These are phyloP conservation scores for Tagetes erecta DNA, from an alignment of 129 eudicot genomes.

Conservation along the genomic window DNA sequence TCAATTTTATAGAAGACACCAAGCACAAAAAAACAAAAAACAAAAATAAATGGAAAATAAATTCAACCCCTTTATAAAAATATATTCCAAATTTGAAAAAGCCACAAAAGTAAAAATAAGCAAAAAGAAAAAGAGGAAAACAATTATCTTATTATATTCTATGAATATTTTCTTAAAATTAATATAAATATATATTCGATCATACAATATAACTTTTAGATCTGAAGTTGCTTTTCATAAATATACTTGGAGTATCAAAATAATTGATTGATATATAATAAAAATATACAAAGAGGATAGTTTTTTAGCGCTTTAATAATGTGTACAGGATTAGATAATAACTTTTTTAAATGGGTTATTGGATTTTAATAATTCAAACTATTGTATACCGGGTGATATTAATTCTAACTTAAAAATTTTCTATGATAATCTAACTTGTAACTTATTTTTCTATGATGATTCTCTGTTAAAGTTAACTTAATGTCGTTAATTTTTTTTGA, in stretches of 20 bases:
- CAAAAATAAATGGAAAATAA: constrained; percentile 13
- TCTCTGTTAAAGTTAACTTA: too few relatives aligned
- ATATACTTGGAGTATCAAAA: not conserved
- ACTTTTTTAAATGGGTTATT: too few relatives aligned
- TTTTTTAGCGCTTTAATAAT: too few relatives aligned
- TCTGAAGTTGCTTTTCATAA: not conserved
- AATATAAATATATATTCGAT: not conserved
- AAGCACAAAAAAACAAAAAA: not conserved
- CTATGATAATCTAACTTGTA: too few relatives aligned
- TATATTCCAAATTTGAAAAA: constrained; percentile 35
- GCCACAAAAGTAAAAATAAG: constrained; percentile 28
- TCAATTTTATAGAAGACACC: constrained; percentile 6
- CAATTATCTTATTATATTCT: constrained; percentile 22
- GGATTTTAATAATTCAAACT: too few relatives aligned
- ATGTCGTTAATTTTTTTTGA: too few relatives aligned
- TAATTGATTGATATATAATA: not conserved
- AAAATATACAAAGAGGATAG: not conserved
- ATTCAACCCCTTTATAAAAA: constrained; percentile 27
- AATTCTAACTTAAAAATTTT: too few relatives aligned
- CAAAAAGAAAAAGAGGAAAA: constrained; percentile 39
- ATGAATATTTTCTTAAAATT: not conserved
- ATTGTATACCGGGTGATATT: too few relatives aligned
- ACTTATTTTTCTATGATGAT: too few relatives aligned
- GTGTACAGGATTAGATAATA: too few relatives aligned
- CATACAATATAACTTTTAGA: not conserved